Conservation (phyloP, 306 rosid species). For the Quercus variabilis region DNA sequence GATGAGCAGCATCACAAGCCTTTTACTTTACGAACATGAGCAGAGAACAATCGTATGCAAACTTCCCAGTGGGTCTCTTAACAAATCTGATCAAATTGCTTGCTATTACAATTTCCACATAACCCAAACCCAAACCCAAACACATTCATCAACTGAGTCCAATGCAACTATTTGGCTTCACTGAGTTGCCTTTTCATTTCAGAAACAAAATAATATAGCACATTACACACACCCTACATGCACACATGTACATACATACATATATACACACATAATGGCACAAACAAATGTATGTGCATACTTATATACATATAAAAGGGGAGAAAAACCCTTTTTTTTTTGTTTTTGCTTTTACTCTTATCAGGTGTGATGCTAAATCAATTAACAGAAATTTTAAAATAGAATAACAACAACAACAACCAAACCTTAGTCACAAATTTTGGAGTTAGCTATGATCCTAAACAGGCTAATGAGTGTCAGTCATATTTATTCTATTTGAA, state of each 20-base stretch:
- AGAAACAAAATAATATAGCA: background rate
- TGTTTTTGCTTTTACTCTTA: too few species aligned
- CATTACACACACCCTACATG: background rate
- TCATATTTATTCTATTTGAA: too few species aligned
- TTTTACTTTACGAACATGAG: background rate
- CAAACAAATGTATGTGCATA: too few species aligned
- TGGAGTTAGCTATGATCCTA: too few species aligned
- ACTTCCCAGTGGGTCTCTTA: background rate
- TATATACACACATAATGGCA: too few species aligned
- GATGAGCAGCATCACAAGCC: conserved; percentile 8
- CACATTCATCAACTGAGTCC: background rate
- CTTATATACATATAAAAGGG: too few species aligned
- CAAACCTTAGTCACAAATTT: too few species aligned
- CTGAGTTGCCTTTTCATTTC: background rate
- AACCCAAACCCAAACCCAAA: background rate
- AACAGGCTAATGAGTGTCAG: too few species aligned
- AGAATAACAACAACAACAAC: too few species aligned
- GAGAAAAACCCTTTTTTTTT: too few species aligned
- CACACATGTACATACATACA: background rate
- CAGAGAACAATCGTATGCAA: background rate
- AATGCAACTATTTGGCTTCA: background rate
- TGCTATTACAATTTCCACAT: background rate
- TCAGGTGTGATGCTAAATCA: too few species aligned
- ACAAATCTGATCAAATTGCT: background rate
- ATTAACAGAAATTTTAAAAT: too few species aligned